Base-by-base conservation (phyloP, 2,329 filamentous ascomycete species). In the Podosphaera fusca region DNA sequence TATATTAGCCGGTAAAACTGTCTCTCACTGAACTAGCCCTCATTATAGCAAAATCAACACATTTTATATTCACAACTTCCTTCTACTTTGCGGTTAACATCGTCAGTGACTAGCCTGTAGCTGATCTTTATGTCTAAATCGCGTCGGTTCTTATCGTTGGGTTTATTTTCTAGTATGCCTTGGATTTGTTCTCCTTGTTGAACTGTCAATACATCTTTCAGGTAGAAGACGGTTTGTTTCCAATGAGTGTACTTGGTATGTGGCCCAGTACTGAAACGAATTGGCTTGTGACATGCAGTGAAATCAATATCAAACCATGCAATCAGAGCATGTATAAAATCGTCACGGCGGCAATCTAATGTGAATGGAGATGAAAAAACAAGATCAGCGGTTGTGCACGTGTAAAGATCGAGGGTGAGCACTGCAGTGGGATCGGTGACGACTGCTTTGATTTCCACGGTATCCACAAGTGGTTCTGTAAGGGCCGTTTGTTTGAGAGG, bases 241-340 rank as follows among this genome's bases (percentile, higher is more conserved):
- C 92, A 98, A 78, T 98, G 92, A 21, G 92, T 98, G 74, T 96
- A 96, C 74, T 95, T 96, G 65, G 90, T 94, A 73, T 96, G 92
- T 34, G 92, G 92, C 30, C 92, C 92, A 21, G 92, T 98, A 56
- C 87, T 94, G 78, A 98, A 98, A 67, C 83, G 81, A 68, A 98
- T 88, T 36, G 88, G 86, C 79, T 96, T 96, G 79, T 98, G 92
- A 79, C 92, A 96, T 59, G 88, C 89, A 55, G 86, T 85, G 73
- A 98, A 98, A 68, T 96, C 90, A 65, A 98, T 96, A 69, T 98
- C 92, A 74, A 98, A 98, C 92, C 92, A 98, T 9, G 90, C 85
- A 64, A 98, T 94, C 58, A 98, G 75, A 58, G 92, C 92, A 71
- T 98, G 92, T 67, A 96, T 78, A 72, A 94, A 96, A 74, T 98